Base-by-base conservation (phyloP, 2,329 filamentous ascomycete genomes). In the Exophiala sideris region DNA sequence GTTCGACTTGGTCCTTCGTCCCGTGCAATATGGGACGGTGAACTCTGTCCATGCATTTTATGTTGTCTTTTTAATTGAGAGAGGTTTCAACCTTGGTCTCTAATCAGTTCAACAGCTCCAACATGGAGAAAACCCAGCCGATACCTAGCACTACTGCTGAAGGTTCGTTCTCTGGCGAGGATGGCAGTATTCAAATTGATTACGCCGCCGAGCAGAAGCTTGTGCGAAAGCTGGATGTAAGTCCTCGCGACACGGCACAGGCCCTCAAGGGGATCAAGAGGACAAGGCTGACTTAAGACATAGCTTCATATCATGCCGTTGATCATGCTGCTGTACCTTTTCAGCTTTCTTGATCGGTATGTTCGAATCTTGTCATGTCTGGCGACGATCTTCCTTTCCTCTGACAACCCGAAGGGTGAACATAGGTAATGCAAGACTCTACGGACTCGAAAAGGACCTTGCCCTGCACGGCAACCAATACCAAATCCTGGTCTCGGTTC, bases 401-500 rank as follows among this genome's bases (percentile, higher is more conserved):
- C 38, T 40, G n/a, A 40, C 16, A 40, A 11, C 38, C 16, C 38
- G 8, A 56, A 67, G 75, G 18, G 69, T 71, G 54, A 73, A 73
- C 57, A 76, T 77, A 45, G 74, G 73, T 20, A 77, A 77, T 61
- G 75, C 74, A 8, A 40, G 38, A 16, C 64, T 76, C 7, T 67
- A 73, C 45, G 73, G 73, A 3, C 45, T 48, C 9, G 45, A 48
- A 48, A 18, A 48, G 21, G 45, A 48, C 16, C 45, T 48, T 14
- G 45, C 3, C 24, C 12, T 48, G 45, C 45, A 48, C 29, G 45
- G 45, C 21, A 36, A 48, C 20, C 24, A 48, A n/a, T 48, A 48
- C 21, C 21, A 91, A 65, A 14, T 60, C 66, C 77, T 80, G 18
- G 81, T 87, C 1, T 84, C 82, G 3, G 81, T 87, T 60, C 74